Evolutionary conservation across 2,329 filamentous ascomycete species (phyloP).

Genomic region (Ceratocystis destructans): DNA sequence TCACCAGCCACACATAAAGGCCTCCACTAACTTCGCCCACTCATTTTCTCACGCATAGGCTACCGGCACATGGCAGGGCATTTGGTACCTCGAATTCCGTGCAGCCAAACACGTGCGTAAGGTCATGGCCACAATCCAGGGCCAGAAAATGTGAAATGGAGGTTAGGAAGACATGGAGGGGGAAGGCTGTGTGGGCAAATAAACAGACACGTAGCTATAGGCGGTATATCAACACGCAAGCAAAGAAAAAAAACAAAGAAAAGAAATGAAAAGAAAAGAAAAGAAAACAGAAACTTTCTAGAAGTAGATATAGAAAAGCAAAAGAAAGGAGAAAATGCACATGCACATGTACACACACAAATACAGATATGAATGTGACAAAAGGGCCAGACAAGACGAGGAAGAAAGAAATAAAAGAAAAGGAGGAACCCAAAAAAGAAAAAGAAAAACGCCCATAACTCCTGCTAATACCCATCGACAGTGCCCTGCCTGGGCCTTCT

Average conservation of each 20-base stretch:
- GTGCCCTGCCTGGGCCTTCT: background rate
- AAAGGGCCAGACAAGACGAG: background rate
- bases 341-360: background rate
- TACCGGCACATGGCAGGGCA: constrained; percentile 66
- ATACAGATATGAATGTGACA: background rate
- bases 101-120: constrained; percentile 60
- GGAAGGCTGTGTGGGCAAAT: no score
- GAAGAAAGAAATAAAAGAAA: background rate
- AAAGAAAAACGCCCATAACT: constrained; percentile 1
- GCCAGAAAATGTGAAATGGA: constrained; percentile 45
- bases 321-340: background rate
- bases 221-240: background rate
- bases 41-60: constrained; percentile 28
- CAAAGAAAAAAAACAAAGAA: background rate
- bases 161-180: constrained; percentile 45
- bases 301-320: background rate
- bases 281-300: constrained; percentile 1
- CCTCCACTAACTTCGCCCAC: background rate
- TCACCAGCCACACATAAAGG: background rate
- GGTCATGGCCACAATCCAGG: constrained; percentile 88
- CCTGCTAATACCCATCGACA: background rate
- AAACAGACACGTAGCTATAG: background rate
- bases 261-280: background rate
- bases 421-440: background rate
- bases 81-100: constrained; percentile 91